Evolutionary conservation across 2,329 filamentous ascomycete genomes (phyloP), one percentile per base, ranked within the genome.

Genomic region (Septoria petroselini): DNA sequence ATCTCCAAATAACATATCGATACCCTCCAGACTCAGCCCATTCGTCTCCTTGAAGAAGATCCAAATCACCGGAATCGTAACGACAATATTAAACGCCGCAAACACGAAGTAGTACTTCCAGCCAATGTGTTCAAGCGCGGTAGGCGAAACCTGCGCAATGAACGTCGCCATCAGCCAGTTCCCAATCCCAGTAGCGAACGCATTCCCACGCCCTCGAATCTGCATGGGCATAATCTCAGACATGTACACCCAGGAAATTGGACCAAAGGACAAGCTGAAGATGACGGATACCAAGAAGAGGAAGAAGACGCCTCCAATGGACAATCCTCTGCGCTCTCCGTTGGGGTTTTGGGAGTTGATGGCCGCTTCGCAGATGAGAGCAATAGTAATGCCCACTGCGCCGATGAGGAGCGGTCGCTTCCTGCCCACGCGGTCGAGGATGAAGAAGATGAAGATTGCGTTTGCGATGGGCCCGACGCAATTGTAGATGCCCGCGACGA

Each of bases 161-260:
- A 83, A 70, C 0, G 80, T 81, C 23, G 76, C 75, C 12, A 82
- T 76, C 3, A 79, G 69, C 79, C 78, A 82, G 57, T 81, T 82
- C 1, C 78, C 78, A 37, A 82, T 71, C 40, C 73, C 77, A 0
- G 79, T 80, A 0, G 78, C 77, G 54, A 82, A 80, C 3, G 79
- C 78, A 39, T 75, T 78, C 2, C 80, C 80, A 17, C 75, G 72
- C 4, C 77, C 77, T 25, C 83, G 79, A 47, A 84, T 85, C 55
- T 81, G 80, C 68, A 85, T 77, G 7, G 83, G 82, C 66, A 82
- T 81, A 52, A 86, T 79, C 64, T 86, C 83, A 12, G 77, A 76
- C 63, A 82, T 81, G 64, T 85, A 85, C 1, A 85, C 73, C 81
- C 82, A 85, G 0, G 72, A 75, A 61, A 79, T 75, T 3, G 79